phyloP scores from a whole-genome alignment of 306 rosid genomes.

The Trifolium subterraneum region DNA sequence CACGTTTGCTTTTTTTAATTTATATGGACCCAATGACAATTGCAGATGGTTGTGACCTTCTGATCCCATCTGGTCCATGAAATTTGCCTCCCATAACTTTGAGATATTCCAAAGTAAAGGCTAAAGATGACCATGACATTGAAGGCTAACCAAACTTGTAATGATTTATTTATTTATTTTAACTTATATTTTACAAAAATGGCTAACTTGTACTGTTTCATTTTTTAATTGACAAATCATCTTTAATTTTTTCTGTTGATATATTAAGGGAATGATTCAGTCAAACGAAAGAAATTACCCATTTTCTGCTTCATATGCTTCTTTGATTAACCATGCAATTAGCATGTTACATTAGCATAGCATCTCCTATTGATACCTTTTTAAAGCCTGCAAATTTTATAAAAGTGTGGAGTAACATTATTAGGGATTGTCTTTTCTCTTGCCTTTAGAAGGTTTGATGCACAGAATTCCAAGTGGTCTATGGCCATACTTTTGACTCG shows the following conservation, averaged over 20 bases:
- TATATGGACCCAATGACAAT: constrained; percentile 38
- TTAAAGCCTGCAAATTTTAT: constrained; percentile 45
- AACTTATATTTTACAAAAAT: background rate
- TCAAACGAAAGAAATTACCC: constrained; percentile 45
- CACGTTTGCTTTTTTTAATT: constrained; percentile 23
- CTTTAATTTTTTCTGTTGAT: background rate
- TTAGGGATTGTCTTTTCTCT: constrained; percentile 37
- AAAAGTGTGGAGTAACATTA: constrained; percentile 36
- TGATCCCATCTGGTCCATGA: constrained; percentile 50
- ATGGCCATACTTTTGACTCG: constrained; percentile 55
- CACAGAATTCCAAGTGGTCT: constrained; percentile 70
- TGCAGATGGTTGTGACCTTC: constrained; percentile 28
- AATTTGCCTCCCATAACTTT: constrained; percentile 42
- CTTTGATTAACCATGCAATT: constrained; percentile 35
- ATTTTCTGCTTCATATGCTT: constrained; percentile 40
- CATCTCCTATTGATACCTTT: constrained; percentile 5
- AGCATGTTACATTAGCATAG: constrained; percentile 12
- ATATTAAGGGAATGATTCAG: constrained; percentile 32
- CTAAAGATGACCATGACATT: constrained; percentile 42
- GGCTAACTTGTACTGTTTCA: constrained; percentile 38
- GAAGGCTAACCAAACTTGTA: constrained; percentile 53
- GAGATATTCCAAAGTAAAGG: constrained; percentile 45
- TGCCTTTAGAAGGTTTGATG: constrained; percentile 51
- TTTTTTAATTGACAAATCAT: constrained; percentile 5
- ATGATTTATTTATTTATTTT: constrained; percentile 43